Evolutionary conservation across 2,329 filamentous ascomycete species (phyloP), one percentile per base, ranked within the genome.

Genomic region (Colletotrichum sp.): DNA sequence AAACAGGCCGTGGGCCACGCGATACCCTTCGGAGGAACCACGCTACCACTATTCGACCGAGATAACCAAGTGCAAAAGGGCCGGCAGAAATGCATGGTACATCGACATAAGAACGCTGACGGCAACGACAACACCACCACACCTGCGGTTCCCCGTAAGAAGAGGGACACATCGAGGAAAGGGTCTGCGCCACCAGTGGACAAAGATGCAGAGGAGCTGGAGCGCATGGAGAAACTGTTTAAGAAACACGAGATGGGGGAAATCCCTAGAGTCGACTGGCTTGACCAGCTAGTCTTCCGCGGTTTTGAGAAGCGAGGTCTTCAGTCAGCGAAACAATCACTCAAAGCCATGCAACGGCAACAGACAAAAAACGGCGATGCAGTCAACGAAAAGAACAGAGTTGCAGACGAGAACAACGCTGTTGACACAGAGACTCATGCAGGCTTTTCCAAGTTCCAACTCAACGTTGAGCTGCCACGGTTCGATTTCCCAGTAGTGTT

Each of bases 181-280:
- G 87, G 87, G 7, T 86, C 86, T 2, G 85, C 89, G 2, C 86
- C 89, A 3, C 83, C 87, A 1, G 86, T 91, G n/a, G 92, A 94
- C 73, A 93, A 93, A 79, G 92, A 98, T 75, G 87, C 87, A n/a
- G 93, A 95, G 69, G 97, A 99, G 84, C 90, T 98, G 77, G 96
- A 98, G 80, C 90, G 97, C 21, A 90, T 99, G 79, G 96, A 99
- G 82, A 93, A 92, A 70, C 85, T 99, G 26, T 94, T 99, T 83
- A 99, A 99, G 86, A 98, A 98, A 85, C 97, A 99, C 82, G 98
- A 99, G 83, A 98, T 98, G 94, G 96, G 96, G 21, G 97, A 99
- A 83, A 96, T 99, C 30, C 93, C 95, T 1, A 92, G 96, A 18
- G 94, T 98, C 64, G 95, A 98, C 80, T 99, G 97, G 98, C 90